Base-by-base conservation (phyloP, 352 stramenopile species). In the Phytophthora sojae region DNA sequence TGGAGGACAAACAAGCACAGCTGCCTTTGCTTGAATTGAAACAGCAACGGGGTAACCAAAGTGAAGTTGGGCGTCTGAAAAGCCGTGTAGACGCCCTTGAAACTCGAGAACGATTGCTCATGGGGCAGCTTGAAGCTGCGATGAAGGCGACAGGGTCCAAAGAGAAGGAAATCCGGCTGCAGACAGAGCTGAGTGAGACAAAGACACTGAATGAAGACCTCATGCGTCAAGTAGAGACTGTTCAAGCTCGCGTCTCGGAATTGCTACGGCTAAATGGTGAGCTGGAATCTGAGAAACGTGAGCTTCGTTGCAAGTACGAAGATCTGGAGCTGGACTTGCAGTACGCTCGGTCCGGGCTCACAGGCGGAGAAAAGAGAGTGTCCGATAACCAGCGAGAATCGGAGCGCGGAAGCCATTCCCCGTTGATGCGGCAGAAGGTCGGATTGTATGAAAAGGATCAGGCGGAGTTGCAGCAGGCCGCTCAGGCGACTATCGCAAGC, bases 361-460 rank as follows among this genome's bases (percentile, higher is more conserved):
- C 71, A 32, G 64, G 61, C n/a, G 61, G 59, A 15, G 59, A 65
- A 26, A 58, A 45, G 14, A 23, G 57, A 58, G 51, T 54, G 32
- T 58, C 70, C 35, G 64, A 72, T n/a, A 82, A 78, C 26, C 71
- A 82, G 29, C 61, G 68, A 25, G 53, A 75, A 19, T 12, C 57
- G 4, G 44, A 73, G 32, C 51, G 68, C 23, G 52, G 47, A n/a
- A 71, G 51, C 19, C 61, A 76, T 35, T 77, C 75, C 21, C 74
- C 76, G 2, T 73, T 90, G 23, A 90, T 94, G 83, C 73, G 74
- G 6, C 79, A 80, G 63, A 92, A 91, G 52, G 79, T 92, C 0
- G 85, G 86, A 14, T 51, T 92, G 35, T 96, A 94, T 59, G 86
- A 94, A 66, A 83, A 92, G 56, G 89, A 94, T 58, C 89, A 96